A percentile compares a stretch with the other conserved stretches of the same genome.
phyloP scores from a whole-genome alignment of 2,329 filamentous ascomycete species.

The Rutstroemia sp. region DNA sequence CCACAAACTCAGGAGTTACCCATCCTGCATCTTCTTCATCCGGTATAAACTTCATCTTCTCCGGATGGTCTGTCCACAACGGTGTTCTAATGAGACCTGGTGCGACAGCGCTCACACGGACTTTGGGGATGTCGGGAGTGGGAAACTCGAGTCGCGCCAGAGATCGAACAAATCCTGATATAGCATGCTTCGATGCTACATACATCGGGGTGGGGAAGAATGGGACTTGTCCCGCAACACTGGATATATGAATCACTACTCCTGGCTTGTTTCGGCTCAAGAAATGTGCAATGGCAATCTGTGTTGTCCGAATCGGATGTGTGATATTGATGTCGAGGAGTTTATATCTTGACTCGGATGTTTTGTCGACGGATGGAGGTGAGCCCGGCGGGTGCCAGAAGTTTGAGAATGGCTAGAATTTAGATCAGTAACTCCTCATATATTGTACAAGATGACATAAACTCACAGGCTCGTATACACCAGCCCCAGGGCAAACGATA shows the following conservation, averaged over 20 bases:
- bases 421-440: background rate
- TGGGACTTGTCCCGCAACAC: slow-evolving; percentile 37
- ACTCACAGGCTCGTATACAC: slow-evolving; percentile 38
- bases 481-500: slow-evolving; percentile 39
- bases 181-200: slow-evolving; percentile 40
- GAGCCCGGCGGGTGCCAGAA: slow-evolving; percentile 43
- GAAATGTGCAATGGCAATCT: slow-evolving; percentile 42
- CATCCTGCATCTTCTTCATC: slow-evolving; percentile 24
- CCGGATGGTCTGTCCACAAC: slow-evolving; percentile 38
- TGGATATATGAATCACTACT: slow-evolving; percentile 39
- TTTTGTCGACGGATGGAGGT: slow-evolving; percentile 34
- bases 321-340: slow-evolving; percentile 43
- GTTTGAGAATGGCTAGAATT: slow-evolving; percentile 36
- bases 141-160: slow-evolving; percentile 31
- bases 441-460: background rate
- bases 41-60: slow-evolving; percentile 34
- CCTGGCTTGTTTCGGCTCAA: slow-evolving; percentile 27
- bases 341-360: slow-evolving; percentile 35
- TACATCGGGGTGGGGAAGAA: slow-evolving; percentile 38
- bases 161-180: slow-evolving; percentile 39
- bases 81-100: slow-evolving; percentile 37
- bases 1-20: slow-evolving; percentile 37
- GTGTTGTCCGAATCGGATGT: slow-evolving; percentile 44
- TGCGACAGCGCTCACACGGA: slow-evolving; percentile 38
- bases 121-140: slow-evolving; percentile 23